Percentiles rank a stretch among this genome's conserved stretches.
Evolutionary conservation across 73 alveolate species (phyloP).

Genomic region (Chromera velia): DNA sequence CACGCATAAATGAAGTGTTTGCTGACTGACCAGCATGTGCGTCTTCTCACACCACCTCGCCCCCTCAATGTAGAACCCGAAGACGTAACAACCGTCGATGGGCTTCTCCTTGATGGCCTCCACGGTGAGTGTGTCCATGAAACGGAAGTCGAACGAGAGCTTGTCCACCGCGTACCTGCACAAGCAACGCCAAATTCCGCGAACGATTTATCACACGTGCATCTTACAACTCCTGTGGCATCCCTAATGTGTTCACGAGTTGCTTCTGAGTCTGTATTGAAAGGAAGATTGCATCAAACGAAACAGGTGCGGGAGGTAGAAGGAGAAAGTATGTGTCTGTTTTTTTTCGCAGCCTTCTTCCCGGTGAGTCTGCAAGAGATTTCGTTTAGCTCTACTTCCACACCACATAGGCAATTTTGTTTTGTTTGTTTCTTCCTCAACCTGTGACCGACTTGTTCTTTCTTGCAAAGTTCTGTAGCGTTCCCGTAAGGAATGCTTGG

Average conservation of each 20-base stretch:
- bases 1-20: constrained; percentile 13
- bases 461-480: constrained; percentile 94
- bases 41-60: constrained; percentile 91
- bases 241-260: constrained; percentile 33
- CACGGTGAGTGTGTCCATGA: constrained; percentile 73
- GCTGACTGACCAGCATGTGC: constrained; percentile 76
- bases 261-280: not conserved
- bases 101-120: constrained; percentile 79
- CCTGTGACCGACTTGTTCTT: not conserved
- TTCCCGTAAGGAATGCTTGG: constrained; percentile 97
- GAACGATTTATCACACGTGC: constrained; percentile 22
- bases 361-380: not conserved
- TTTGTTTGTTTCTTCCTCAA: no score
- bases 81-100: constrained; percentile 86
- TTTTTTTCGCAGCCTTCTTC: constrained; percentile 22
- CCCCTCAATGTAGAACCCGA: constrained; percentile 94
- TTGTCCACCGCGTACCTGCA: constrained; percentile 70
- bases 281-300: not conserved
- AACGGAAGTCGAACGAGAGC: constrained; percentile 77
- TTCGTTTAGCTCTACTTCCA: not conserved
- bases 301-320: not conserved
- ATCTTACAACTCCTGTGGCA: constrained; percentile 10
- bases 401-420: not conserved
- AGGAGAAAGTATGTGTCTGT: constrained; percentile 28
- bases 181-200: constrained; percentile 1